These are phyloP conservation scores for Capsella bursapastoris DNA, from an alignment of 345 rosid species.

Conservation along the genomic window DNA sequence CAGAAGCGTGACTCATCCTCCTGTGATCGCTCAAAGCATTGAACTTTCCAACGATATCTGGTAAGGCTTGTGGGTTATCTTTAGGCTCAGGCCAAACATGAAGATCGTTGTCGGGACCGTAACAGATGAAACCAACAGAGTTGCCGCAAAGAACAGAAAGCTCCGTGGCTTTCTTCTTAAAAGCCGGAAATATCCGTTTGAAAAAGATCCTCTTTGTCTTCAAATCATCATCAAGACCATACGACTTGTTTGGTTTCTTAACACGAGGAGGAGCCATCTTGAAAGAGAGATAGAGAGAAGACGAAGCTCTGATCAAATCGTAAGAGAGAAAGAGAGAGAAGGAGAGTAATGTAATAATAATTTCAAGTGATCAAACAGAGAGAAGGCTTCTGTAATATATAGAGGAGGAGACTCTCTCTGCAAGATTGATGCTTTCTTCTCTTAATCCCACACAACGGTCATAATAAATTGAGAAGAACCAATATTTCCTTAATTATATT, in stretches of 20 bases:
- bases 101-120: slow-evolving; percentile 17
- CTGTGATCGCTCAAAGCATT: not conserved
- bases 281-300: not conserved
- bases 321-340: not conserved
- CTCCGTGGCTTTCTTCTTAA: slow-evolving; percentile 11
- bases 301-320: not conserved
- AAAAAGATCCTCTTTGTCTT: not conserved
- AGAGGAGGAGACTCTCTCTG: too few relatives aligned
- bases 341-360: not conserved
- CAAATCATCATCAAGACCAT: not conserved
- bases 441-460: too few relatives aligned
- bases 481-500: too few relatives aligned
- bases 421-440: too few relatives aligned
- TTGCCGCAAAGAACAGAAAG: slow-evolving; percentile 14
- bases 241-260: not conserved
- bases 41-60: not conserved
- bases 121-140: slow-evolving; percentile 1
- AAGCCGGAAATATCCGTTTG: not conserved
- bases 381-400: too few relatives aligned
- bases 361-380: too few relatives aligned
- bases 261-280: not conserved
- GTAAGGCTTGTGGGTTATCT: not conserved
- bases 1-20: not conserved
- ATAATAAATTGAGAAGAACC: too few relatives aligned
- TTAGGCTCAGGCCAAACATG: not conserved